Percentiles rank a stretch among this genome's conserved stretches.
Evolutionary conservation across 164 flowering plant species (phyloP).

Genomic region (Magnolia officinalis): DNA sequence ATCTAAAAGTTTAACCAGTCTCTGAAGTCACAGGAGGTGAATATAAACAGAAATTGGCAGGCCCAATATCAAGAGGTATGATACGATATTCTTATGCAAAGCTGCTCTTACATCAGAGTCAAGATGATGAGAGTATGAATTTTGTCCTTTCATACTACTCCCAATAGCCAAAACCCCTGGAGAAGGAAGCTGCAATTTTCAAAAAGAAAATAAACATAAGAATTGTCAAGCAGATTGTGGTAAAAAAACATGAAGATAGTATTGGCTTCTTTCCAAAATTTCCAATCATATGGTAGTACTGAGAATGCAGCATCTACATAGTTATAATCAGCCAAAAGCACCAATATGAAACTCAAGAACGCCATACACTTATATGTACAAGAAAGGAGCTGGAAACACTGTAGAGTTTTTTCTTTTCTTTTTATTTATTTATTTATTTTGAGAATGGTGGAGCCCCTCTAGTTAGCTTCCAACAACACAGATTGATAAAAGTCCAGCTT

Average conservation of each 20-base stretch:
- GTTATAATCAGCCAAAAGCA: background rate
- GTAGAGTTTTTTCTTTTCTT: no score
- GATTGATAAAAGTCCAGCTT: no score
- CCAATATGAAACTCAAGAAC: background rate
- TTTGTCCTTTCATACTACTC: slow-evolving; percentile 97
- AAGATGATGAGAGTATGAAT: slow-evolving; percentile 96
- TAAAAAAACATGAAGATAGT: background rate
- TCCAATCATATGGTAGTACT: background rate
- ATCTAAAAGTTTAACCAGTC: background rate
- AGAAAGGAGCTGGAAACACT: no score
- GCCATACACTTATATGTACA: no score
- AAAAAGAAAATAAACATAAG: background rate
- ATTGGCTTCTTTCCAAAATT: background rate
- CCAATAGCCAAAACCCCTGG: slow-evolving; percentile 98
- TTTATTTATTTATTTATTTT: no score
- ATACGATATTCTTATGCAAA: background rate
- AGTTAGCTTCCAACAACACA: no score
- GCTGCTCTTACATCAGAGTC: slow-evolving; percentile 84
- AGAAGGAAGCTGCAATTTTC: slow-evolving; percentile 75
- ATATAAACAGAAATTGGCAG: background rate
- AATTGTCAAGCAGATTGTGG: slow-evolving; percentile 2
- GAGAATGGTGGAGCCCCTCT: no score
- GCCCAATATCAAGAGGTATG: background rate
- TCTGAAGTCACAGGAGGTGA: background rate
- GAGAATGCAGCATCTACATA: background rate